Percentiles rank a stretch among this genome's conserved stretches.
These are phyloP conservation scores for Tetrapisispora arboricola DNA, from an alignment of 805 yeast genomes.

Conservation along the genomic window DNA sequence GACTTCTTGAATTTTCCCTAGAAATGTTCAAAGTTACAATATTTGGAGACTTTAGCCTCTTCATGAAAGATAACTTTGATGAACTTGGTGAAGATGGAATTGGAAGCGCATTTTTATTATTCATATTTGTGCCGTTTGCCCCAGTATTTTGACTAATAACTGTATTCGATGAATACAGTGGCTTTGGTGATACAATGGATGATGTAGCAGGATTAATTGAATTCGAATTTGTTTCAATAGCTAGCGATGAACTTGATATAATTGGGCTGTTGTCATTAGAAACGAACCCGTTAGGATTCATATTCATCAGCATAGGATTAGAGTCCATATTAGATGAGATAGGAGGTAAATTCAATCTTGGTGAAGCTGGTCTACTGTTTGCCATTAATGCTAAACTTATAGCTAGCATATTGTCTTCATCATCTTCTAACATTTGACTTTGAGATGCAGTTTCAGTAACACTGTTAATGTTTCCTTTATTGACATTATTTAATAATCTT, in stretches of 20 bases:
- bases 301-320: conserved; percentile 7
- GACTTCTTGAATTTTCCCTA: conserved; percentile 25
- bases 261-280: conserved; percentile 1
- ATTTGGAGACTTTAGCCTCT: conserved; percentile 25
- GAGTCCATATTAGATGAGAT: conserved; percentile 19
- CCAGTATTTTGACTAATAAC: conserved; percentile 12
- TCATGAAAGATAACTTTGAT: conserved; percentile 22
- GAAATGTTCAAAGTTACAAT: conserved; percentile 27
- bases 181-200: conserved; percentile 15
- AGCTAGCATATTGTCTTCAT: conserved; percentile 29
- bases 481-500: neutral
- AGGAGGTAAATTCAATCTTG: conserved; percentile 22
- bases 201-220: conserved; percentile 7
- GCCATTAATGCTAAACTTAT: conserved; percentile 30
- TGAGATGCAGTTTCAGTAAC: conserved; percentile 7
- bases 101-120: neutral
- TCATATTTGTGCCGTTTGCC: neutral
- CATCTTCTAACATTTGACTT: conserved; percentile 13
- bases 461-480: neutral
- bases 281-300: neutral
- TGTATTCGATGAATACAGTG: conserved; percentile 17
- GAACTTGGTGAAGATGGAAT: conserved; percentile 9
- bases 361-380: conserved; percentile 28
- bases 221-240: neutral
- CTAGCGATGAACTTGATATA: conserved; percentile 1